Evolutionary conservation across 371 early-diverging fungal genomes (phyloP), one percentile per base, ranked within the genome.

Genomic region (Paraphysoderma sedebokerense): DNA sequence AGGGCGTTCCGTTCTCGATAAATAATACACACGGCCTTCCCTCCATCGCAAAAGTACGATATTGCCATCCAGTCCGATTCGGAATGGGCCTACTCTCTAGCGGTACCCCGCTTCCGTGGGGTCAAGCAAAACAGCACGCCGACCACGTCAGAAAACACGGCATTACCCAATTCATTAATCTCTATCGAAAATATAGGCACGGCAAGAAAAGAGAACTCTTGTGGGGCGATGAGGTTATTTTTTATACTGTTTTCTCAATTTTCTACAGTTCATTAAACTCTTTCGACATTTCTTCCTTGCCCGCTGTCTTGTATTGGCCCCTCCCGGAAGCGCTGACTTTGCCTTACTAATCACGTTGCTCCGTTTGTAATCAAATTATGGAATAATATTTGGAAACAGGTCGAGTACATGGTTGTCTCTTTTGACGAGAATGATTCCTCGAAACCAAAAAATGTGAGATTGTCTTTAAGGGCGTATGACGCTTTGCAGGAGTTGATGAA

Each of bases 81-180:
- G n/a, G n/a, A 15, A 97, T 97, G 98, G 98, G 95, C 46, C 76
- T 97, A 5, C 66, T 97, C 42, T 85, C 89, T 13, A 66, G 86
- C 20, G 98, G 98, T 50, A 97, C 98, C 23, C 98, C 98, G 22
- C 75, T 97, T 55, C 76, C 68, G 34, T 97, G 98, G 98, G 68
- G 72, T 20, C 84, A 91, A 51, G 92, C 92, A 15, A 79, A 80
- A 54, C 49, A 76, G 41, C 74, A 89, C 56, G 82, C 89, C 29
- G 74, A 81, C 57, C 81, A 93, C 60, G 90, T 97, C 35, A 75
- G 92, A 38, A 55, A 70, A 47, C 87, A 93, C 59, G 98, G 98
- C 28, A 95, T 97, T 52, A 66, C 70, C 35, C 95, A 97, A 73
- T 90, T 97, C 53, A 65, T 91, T 35, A 74, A 83, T 57, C 81